A percentile compares a stretch with the other conserved stretches of the same genome.
Evolutionary conservation across 2,329 filamentous ascomycete genomes (phyloP).

Genomic region (Fusarium mexicanum): DNA sequence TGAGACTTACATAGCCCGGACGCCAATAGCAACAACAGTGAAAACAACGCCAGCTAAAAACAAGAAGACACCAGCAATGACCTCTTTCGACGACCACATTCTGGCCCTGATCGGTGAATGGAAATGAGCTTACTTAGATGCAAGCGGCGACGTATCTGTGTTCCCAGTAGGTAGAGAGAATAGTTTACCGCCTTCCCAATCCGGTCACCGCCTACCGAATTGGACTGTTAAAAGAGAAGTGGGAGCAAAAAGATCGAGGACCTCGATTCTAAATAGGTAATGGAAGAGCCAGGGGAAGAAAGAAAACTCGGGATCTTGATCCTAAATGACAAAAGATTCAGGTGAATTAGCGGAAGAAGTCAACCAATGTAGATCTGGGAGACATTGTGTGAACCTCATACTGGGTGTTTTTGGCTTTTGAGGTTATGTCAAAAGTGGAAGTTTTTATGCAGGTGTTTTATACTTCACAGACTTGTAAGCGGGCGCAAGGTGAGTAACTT

Average conservation of each 20-base stretch:
- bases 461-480: neutral
- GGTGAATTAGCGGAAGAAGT: neutral
- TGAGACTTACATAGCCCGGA: slow-evolving; percentile 62
- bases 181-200: neutral
- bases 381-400: neutral
- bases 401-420: neutral
- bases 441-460: neutral
- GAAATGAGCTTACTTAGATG: neutral
- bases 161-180: neutral
- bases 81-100: slow-evolving; percentile 48
- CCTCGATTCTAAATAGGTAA: too few species aligned
- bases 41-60: slow-evolving; percentile 64
- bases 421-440: neutral
- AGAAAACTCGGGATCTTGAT: too few species aligned
- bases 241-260: too few species aligned
- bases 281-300: too few species aligned
- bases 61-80: slow-evolving; percentile 59
- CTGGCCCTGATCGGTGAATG: neutral
- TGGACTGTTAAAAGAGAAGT: too few species aligned
- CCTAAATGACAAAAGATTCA: neutral
- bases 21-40: slow-evolving; percentile 65
- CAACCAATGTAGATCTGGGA: too few species aligned
- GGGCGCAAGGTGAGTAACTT: neutral
- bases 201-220: neutral
- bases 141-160: neutral